A percentile compares a stretch with the other conserved stretches of the same genome.
phyloP scores from a whole-genome alignment of 306 rosid genomes.

The Trifolium dubium region DNA sequence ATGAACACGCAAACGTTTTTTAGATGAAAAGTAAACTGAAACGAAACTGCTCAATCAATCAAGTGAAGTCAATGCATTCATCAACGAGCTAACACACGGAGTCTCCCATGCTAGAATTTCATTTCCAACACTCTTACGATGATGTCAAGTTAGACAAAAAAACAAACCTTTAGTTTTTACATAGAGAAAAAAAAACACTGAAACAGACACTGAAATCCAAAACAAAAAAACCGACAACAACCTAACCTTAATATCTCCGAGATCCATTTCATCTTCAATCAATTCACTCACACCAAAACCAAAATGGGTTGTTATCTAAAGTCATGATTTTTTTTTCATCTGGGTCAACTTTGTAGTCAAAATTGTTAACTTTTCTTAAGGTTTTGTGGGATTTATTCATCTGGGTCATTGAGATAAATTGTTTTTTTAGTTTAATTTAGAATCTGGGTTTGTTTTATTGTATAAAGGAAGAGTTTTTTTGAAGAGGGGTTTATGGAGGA shows the following conservation, averaged over 20 bases:
- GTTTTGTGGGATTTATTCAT: constrained; percentile 39
- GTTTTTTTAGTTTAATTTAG: neutral
- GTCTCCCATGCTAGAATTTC: constrained; percentile 42
- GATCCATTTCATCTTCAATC: constrained; percentile 49
- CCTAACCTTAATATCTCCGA: constrained; percentile 41
- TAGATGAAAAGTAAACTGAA: constrained; percentile 5
- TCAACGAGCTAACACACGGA: neutral
- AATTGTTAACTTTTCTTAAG: constrained; percentile 6
- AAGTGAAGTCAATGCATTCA: constrained; percentile 53
- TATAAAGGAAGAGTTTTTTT: constrained; percentile 28
- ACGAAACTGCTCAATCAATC: too few species aligned
- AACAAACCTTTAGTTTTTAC: constrained; percentile 38
- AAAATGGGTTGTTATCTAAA: constrained; percentile 31
- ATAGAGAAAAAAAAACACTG: constrained; percentile 34
- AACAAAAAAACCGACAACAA: neutral
- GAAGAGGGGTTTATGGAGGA: constrained; percentile 61
- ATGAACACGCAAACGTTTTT: constrained; percentile 30
- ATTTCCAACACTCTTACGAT: constrained; percentile 29
- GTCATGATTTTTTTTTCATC: constrained; percentile 31
- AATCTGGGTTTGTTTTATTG: constrained; percentile 36
- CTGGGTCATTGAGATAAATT: constrained; percentile 45
- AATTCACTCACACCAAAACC: constrained; percentile 29
- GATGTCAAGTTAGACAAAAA: constrained; percentile 23
- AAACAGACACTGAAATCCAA: neutral
- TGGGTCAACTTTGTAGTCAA: constrained; percentile 42